Base-by-base conservation (phyloP, 2,329 filamentous ascomycete genomes). In the Coniochaeta hoffmannii region DNA sequence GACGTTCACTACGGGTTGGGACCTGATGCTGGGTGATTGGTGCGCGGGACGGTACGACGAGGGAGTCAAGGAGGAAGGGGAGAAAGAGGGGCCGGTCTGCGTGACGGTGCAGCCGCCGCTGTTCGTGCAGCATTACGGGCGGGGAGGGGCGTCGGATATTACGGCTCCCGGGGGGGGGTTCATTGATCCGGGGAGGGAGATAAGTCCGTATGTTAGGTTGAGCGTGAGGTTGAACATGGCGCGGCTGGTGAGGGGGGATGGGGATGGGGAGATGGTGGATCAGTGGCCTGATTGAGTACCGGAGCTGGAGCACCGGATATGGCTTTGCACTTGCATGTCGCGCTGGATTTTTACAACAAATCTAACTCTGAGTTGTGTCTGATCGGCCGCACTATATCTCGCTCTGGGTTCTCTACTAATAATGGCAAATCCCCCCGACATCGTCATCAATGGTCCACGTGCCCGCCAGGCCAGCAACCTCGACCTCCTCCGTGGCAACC, bases 361-460 rank as follows among this genome's bases (percentile, higher is more conserved):
- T 8, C 12, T 12, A 32, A 7, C 7, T 32, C 30, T 32, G 30
- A 12, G 30, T 32, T 12, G 30, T 32, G 30, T 32, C 30, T 7
- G 12, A 32, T 32, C 7, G 30, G 12, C 8, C 44, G 44, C 44
- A 50, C 24, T 22, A 50, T 30, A 52, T n/a, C 7, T 32, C 4
- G 3, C 24, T 50, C 5, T 19, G 2, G n/a, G 11, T 31, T 2
- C 17, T 12, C 38, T 31, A 7, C 54, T 56, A 83, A 58, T 80
- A 81, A 56, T 75, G 73, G 63, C 81, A 84, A 31, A 84, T 80
- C 0, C 82, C 83, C 5, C 83, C 91, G 53, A 85, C 85, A 59
- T 83, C 81, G 56, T 96, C 90, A 64, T 95, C 90, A 66, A 94
- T 86, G n/a, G 85, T 88, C 92, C 92, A 97, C 0, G 84, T 87